Conservation (phyloP, 169 alveolate species). For the Eimeria sp. region DNA sequence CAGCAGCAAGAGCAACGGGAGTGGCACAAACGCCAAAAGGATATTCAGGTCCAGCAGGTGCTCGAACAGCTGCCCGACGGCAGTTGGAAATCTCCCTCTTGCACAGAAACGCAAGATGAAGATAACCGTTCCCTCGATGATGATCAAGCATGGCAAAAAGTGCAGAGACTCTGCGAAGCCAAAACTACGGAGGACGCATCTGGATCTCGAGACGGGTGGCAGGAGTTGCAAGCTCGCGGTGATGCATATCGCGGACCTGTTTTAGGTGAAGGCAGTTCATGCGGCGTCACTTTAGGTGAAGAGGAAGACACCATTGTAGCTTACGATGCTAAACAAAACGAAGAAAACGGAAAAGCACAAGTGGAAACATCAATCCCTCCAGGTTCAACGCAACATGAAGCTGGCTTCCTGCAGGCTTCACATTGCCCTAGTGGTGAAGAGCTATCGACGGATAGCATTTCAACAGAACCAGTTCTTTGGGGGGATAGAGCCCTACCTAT, state of each 20-base stretch:
- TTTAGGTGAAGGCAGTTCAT: not conserved
- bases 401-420: not conserved
- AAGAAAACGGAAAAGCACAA: not conserved
- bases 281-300: not conserved
- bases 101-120: not conserved
- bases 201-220: not conserved
- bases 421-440: too few relatives aligned
- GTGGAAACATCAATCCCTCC: not conserved
- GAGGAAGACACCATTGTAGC: not conserved
- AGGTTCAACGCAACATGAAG: not conserved
- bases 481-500: not conserved
- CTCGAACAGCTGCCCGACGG: slow-evolving; percentile 51
- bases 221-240: not conserved
- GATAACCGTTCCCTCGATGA: not conserved
- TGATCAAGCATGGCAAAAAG: not conserved
- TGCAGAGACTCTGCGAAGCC: not conserved
- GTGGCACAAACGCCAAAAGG: slow-evolving; percentile 47
- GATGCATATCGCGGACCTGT: not conserved
- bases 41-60: slow-evolving; percentile 31
- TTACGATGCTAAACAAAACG: not conserved
- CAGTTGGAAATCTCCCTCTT: not conserved
- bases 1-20: slow-evolving; percentile 72
- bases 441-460: not conserved
- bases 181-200: not conserved
- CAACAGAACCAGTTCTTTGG: not conserved